Conservation (phyloP, 2,329 filamentous ascomycete genomes). For the Ceratocystis huliohia region DNA sequence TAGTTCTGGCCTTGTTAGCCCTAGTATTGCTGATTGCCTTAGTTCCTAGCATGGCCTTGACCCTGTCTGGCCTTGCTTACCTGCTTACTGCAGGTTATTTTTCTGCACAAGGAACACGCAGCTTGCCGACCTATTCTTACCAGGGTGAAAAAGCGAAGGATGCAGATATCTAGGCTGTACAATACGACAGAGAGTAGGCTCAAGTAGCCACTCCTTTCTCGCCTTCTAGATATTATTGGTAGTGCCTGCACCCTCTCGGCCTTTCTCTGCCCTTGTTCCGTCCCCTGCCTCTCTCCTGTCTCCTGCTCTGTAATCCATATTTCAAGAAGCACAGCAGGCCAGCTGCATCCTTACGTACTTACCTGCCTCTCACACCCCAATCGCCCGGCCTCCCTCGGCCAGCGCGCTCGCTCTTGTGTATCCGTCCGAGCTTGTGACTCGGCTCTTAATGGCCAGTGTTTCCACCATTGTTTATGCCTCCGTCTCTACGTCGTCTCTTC, state of each 20-base stretch:
- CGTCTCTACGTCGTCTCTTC: no score
- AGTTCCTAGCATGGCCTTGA: no score
- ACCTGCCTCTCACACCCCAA: no score
- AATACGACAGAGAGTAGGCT: not conserved
- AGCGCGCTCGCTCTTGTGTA: not conserved
- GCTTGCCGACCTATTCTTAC: not conserved
- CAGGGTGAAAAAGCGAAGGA: not conserved
- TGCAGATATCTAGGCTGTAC: not conserved
- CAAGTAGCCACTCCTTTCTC: not conserved
- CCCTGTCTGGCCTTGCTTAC: no score
- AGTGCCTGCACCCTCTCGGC: fast-evolving
- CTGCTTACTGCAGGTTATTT: no score
- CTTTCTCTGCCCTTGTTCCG: no score
- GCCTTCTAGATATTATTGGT: fast-evolving
- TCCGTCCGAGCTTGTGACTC: conserved; percentile 1
- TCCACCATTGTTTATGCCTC: not conserved
- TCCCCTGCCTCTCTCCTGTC: not conserved
- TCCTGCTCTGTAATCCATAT: not conserved
- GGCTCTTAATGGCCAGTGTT: not conserved
- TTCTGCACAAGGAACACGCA: no score
- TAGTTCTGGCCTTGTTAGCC: no score
- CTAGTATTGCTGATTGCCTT: no score
- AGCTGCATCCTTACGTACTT: not conserved
- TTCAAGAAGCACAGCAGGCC: not conserved
- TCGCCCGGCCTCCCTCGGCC: no score